Conservation (phyloP, 176 grass and related monocot genomes). For the Hyparrhenia diplandra region DNA sequence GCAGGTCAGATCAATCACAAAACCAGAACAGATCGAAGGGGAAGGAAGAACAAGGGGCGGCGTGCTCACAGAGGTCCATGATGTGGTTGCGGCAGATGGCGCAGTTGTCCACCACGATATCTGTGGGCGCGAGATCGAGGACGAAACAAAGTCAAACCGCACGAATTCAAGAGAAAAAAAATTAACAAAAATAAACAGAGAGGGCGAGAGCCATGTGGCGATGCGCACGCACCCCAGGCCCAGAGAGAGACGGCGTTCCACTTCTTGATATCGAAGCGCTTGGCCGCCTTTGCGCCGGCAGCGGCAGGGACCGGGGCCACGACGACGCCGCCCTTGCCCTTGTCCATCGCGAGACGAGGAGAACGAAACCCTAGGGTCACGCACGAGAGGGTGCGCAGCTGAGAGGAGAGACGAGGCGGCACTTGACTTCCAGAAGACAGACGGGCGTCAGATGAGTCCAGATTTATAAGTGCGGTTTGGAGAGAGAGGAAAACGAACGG, state of each 20-base stretch:
- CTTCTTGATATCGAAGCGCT: constrained; percentile 98
- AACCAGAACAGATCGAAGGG: constrained; percentile 13
- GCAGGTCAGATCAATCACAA: constrained; percentile 17
- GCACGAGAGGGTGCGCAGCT: background rate
- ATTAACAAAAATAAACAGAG: background rate
- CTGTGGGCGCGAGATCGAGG: constrained; percentile 32
- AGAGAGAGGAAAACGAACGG: no score
- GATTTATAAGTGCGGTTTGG: no score
- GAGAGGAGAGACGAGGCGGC: background rate
- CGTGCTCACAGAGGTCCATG: constrained; percentile 96
- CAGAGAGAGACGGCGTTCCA: constrained; percentile 99
- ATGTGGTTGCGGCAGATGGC: constrained; percentile 99
- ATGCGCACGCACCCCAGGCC: constrained; percentile 75
- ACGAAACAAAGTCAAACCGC: constrained; percentile 1
- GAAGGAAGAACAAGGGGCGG: background rate
- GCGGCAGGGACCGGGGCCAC: constrained; percentile 23
- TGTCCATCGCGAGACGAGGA: constrained; percentile 29
- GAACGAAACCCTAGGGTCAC: constrained; percentile 8
- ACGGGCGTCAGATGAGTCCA: no score
- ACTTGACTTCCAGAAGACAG: background rate
- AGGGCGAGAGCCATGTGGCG: no score
- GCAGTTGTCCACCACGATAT: constrained; percentile 98
- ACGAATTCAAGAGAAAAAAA: background rate
- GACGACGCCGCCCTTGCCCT: constrained; percentile 47
- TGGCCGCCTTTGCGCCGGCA: constrained; percentile 49